Percentiles rank a stretch among this genome's conserved stretches.
phyloP scores from a whole-genome alignment of 1,284 basidiomycete genomes.

The Ustanciosporium gigantosporum region DNA sequence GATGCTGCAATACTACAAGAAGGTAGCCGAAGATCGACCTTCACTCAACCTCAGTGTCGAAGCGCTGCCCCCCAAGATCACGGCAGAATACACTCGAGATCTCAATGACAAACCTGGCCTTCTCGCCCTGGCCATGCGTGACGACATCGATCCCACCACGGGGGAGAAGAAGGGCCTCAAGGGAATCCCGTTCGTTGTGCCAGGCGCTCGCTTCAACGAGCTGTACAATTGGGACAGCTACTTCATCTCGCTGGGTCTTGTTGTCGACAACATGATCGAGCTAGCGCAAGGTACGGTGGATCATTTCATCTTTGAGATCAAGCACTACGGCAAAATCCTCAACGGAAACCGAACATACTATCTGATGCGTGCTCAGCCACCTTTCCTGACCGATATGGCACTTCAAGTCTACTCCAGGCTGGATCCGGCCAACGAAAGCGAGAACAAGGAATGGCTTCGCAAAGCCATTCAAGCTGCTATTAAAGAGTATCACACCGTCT shows the following conservation, averaged over 20 bases:
- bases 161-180: slow-evolving; percentile 71
- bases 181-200: slow-evolving; percentile 90
- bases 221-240: slow-evolving; percentile 71
- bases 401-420: slow-evolving; percentile 96
- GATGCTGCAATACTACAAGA: slow-evolving; percentile 87
- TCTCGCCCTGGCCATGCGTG: slow-evolving; percentile 87
- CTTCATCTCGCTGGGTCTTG: slow-evolving; percentile 88
- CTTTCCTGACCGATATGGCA: slow-evolving; percentile 97
- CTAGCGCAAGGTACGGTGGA: slow-evolving; percentile 97
- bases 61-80: slow-evolving; percentile 84
- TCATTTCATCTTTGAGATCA: slow-evolving; percentile 98
- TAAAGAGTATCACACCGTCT: slow-evolving; percentile 97
- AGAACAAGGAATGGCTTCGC: slow-evolving; percentile 87
- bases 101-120: slow-evolving; percentile 92
- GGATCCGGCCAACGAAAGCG: slow-evolving; percentile 77
- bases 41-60: slow-evolving; percentile 89
- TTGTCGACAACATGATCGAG: slow-evolving; percentile 88
- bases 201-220: slow-evolving; percentile 96
- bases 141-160: slow-evolving; percentile 69
- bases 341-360: slow-evolving; percentile 66
- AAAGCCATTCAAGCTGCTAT: slow-evolving; percentile 93
- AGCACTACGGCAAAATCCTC: slow-evolving; percentile 81
- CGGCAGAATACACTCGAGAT: slow-evolving; percentile 85
- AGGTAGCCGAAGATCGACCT: slow-evolving; percentile 63
- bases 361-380: slow-evolving; percentile 91